Conservation (phyloP, 495 filamentous ascomycete species). For the Penicillium pancosmium region DNA sequence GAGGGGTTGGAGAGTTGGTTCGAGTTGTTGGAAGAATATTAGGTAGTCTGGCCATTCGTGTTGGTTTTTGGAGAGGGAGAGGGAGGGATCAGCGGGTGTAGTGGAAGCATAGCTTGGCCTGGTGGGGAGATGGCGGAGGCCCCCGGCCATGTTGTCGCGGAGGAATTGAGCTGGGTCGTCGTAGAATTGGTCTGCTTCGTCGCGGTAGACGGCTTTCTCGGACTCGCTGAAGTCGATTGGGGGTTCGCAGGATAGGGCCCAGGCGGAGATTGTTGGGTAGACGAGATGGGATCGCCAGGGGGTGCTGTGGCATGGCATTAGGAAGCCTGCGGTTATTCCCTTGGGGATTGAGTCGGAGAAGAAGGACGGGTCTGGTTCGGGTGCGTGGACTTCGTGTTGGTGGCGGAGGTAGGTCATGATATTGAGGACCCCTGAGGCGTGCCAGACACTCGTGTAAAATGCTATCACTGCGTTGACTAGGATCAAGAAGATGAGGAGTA, state of each 20-base stretch:
- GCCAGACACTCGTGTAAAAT: slow-evolving; percentile 70
- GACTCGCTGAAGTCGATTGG: slow-evolving; percentile 66
- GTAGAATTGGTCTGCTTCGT: slow-evolving; percentile 93
- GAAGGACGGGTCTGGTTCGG: slow-evolving; percentile 5
- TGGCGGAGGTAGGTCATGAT: slow-evolving; percentile 73
- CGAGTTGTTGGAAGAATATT: slow-evolving; percentile 66
- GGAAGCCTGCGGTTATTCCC: slow-evolving; percentile 74
- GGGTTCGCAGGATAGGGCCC: slow-evolving; percentile 91
- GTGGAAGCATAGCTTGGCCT: slow-evolving; percentile 34
- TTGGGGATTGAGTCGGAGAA: not conserved
- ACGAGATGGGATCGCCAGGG: slow-evolving; percentile 93
- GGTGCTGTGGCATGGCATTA: slow-evolving; percentile 97
- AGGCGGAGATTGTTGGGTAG: slow-evolving; percentile 71
- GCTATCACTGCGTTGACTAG: slow-evolving; percentile 71
- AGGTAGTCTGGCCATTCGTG: slow-evolving; percentile 62
- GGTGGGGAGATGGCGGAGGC: slow-evolving; percentile 43
- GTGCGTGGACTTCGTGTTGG: slow-evolving; percentile 61
- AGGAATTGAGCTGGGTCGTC: slow-evolving; percentile 65
- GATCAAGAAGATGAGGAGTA: slow-evolving; percentile 60
- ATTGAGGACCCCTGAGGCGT: slow-evolving; percentile 76
- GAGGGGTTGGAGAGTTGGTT: slow-evolving; percentile 48
- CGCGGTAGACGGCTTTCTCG: slow-evolving; percentile 66
- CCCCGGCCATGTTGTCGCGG: slow-evolving; percentile 47
- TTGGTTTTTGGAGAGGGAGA: slow-evolving; percentile 1
- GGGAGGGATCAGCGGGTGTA: slow-evolving; percentile 3